Evolutionary conservation across 1,139 yeast species (phyloP).

Genomic region (Debaryomyces sp.): DNA sequence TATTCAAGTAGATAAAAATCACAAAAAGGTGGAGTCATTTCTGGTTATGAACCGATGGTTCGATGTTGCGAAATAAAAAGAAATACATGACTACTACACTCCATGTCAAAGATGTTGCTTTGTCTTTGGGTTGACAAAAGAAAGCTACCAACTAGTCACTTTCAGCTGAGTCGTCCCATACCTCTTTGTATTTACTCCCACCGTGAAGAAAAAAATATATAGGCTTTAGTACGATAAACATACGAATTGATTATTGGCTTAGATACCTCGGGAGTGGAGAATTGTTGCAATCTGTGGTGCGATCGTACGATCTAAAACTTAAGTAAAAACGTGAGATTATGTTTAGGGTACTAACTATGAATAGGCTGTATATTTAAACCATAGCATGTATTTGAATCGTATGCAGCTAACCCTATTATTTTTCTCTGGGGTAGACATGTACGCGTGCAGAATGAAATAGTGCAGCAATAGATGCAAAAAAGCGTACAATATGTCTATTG

Average conservation of each 20-base stretch:
- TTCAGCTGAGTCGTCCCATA: background rate
- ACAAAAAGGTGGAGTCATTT: slow-evolving; percentile 9
- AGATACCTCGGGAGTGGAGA: background rate
- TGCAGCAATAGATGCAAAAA: background rate
- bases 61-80: slow-evolving; percentile 1
- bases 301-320: background rate
- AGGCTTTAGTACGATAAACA: too few relatives aligned
- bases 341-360: too few relatives aligned
- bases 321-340: background rate
- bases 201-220: background rate
- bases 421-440: background rate
- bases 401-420: background rate
- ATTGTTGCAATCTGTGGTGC: background rate
- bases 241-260: background rate
- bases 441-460: background rate
- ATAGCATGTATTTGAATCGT: background rate
- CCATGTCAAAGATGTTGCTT: background rate
- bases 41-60: slow-evolving; percentile 4
- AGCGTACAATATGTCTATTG: background rate
- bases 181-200: too few relatives aligned
- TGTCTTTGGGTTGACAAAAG: background rate
- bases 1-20: background rate
- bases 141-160: background rate
- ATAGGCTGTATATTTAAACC: too few relatives aligned
- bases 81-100: background rate